A percentile compares a stretch with the other conserved stretches of the same genome.
phyloP scores from a whole-genome alignment of 2,329 filamentous ascomycete species.

The Exophiala dermatitidis region DNA sequence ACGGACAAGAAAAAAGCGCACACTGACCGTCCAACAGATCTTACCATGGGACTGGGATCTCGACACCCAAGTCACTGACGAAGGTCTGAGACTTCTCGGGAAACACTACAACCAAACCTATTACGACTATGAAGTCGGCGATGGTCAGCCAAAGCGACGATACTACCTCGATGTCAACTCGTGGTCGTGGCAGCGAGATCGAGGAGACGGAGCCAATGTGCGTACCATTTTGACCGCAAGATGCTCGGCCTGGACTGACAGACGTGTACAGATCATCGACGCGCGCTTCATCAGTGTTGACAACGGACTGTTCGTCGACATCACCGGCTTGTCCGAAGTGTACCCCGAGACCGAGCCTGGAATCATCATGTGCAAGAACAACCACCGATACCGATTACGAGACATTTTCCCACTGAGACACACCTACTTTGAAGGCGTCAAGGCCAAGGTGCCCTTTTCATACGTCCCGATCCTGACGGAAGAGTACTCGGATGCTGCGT shows the following conservation, averaged over 20 bases:
- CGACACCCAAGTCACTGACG: constrained; percentile 65
- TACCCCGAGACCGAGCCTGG: constrained; percentile 54
- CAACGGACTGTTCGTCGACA: constrained; percentile 76
- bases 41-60: constrained; percentile 60
- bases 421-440: constrained; percentile 66
- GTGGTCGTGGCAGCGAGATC: constrained; percentile 53
- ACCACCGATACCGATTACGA: constrained; percentile 61
- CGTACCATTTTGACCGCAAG: neutral
- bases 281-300: constrained; percentile 71
- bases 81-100: constrained; percentile 60
- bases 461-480: constrained; percentile 36
- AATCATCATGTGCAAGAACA: constrained; percentile 72
- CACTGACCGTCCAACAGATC: constrained; percentile 2
- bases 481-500: constrained; percentile 35
- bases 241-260: neutral
- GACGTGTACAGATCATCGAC: constrained; percentile 56
- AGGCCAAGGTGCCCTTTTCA: constrained; percentile 56
- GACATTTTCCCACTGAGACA: constrained; percentile 71
- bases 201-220: constrained; percentile 60
- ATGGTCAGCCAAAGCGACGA: constrained; percentile 40
- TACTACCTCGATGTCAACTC: constrained; percentile 76
- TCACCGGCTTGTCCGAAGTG: constrained; percentile 67
- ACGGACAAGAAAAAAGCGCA: neutral
- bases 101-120: constrained; percentile 62
- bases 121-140: constrained; percentile 39